phyloP scores from a whole-genome alignment of 441 rosid species.

The California macrophylla region DNA sequence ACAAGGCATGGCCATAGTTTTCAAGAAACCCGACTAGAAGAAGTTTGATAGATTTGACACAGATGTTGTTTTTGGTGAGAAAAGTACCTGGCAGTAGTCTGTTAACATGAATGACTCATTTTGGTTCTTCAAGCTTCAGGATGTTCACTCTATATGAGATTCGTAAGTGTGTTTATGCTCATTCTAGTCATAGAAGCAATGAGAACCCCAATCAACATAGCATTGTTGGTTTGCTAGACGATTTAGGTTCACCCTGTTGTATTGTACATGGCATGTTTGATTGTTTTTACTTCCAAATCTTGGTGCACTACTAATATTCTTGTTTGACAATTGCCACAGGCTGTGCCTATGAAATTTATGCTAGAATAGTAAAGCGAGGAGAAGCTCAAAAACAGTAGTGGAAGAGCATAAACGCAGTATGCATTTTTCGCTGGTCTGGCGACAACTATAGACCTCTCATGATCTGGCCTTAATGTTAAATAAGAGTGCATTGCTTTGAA shows the following conservation, averaged over 20 bases:
- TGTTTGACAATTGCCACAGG: constrained; percentile 30
- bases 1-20: background rate
- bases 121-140: too few relatives aligned
- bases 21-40: background rate
- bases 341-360: constrained; percentile 86
- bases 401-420: constrained; percentile 21
- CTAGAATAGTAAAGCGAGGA: constrained; percentile 51
- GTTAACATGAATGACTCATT: too few relatives aligned
- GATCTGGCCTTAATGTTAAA: constrained; percentile 17
- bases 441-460: background rate
- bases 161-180: background rate
- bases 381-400: constrained; percentile 44
- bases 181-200: background rate
- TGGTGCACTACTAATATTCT: background rate
- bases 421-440: constrained; percentile 13
- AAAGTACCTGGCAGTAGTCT: too few relatives aligned
- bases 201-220: background rate
- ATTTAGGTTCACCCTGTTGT: background rate
- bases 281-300: background rate
- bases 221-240: background rate
- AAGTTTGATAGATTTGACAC: background rate
- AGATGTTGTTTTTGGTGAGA: background rate
- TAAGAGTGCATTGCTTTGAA: constrained; percentile 23
- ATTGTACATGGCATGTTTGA: background rate
- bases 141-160: too few relatives aligned